Evolutionary conservation across 2,329 filamentous ascomycete genomes (phyloP).

Genomic region (Arachnomyces sp.): DNA sequence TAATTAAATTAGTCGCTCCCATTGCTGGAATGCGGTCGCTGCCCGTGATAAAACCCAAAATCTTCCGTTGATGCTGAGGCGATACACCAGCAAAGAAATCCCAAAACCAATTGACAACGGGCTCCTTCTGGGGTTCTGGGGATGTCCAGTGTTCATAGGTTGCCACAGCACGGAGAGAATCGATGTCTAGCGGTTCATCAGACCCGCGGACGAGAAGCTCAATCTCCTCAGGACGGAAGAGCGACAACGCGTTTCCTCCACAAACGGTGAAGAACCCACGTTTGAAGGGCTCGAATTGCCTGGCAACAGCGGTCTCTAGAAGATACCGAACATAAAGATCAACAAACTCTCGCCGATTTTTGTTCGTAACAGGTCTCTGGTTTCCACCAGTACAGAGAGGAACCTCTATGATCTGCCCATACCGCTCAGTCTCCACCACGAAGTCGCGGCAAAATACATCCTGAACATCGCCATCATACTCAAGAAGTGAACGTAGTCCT

Average conservation of each 20-base stretch:
- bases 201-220: slow-evolving; percentile 79
- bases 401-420: slow-evolving; percentile 58
- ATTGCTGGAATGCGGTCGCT: slow-evolving; percentile 86
- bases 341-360: slow-evolving; percentile 77
- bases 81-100: slow-evolving; percentile 61
- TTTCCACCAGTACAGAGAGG: slow-evolving; percentile 69
- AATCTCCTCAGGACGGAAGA: slow-evolving; percentile 87
- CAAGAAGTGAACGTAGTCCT: slow-evolving; percentile 66
- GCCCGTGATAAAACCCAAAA: slow-evolving; percentile 81
- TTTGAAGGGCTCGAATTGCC: slow-evolving; percentile 90
- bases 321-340: slow-evolving; percentile 73
- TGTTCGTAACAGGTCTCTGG: slow-evolving; percentile 67
- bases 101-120: slow-evolving; percentile 82
- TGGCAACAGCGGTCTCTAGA: slow-evolving; percentile 65
- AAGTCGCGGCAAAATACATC: slow-evolving; percentile 75
- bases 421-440: slow-evolving; percentile 65
- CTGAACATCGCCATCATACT: slow-evolving; percentile 78
- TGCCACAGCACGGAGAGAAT: slow-evolving; percentile 65
- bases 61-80: slow-evolving; percentile 62
- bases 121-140: slow-evolving; percentile 48
- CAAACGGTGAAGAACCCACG: slow-evolving; percentile 89
- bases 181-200: slow-evolving; percentile 72
- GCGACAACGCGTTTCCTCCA: slow-evolving; percentile 73
- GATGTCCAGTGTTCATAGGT: slow-evolving; percentile 72
- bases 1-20: slow-evolving; percentile 68